A percentile compares a stretch with the other conserved stretches of the same genome.
These are phyloP conservation scores for Tolypocladium endophyticum DNA, from an alignment of 2,329 filamentous ascomycete species.

Conservation along the genomic window DNA sequence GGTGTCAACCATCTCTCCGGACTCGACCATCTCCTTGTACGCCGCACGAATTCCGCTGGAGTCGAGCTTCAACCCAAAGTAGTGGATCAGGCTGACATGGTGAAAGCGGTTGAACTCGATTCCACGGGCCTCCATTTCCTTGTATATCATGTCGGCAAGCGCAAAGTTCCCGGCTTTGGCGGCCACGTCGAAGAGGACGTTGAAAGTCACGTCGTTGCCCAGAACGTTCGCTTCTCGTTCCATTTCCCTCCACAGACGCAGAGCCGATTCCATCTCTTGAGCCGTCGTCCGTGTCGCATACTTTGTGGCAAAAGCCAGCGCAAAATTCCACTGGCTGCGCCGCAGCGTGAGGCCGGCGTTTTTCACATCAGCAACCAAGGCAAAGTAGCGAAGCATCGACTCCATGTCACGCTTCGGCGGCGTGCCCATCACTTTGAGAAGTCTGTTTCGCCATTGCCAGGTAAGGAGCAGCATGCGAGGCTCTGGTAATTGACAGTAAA, in stretches of 20 bases:
- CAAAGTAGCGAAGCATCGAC: conserved; percentile 73
- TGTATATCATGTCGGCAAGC: conserved; percentile 74
- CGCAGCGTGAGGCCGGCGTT: conserved; percentile 59
- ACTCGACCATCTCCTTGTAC: conserved; percentile 74
- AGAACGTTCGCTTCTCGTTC: conserved; percentile 57
- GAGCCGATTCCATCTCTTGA: conserved; percentile 47
- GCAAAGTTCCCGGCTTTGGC: conserved; percentile 75
- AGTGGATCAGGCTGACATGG: conserved; percentile 73
- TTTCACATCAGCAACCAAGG: conserved; percentile 74
- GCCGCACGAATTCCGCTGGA: conserved; percentile 63
- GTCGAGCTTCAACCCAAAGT: conserved; percentile 66
- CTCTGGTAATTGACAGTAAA: conserved; percentile 40
- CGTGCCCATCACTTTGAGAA: conserved; percentile 60
- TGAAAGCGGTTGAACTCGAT: conserved; percentile 68
- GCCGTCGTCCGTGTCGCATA: conserved; percentile 52
- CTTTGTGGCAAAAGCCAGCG: conserved; percentile 67
- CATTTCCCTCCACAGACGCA: conserved; percentile 84
- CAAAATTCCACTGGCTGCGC: conserved; percentile 68
- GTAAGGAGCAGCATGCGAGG: conserved; percentile 40
- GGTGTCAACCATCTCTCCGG: conserved; percentile 81
- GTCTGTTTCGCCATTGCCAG: conserved; percentile 42
- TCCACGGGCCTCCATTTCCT: conserved; percentile 65
- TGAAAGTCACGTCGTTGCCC: conserved; percentile 76
- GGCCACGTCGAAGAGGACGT: conserved; percentile 82
- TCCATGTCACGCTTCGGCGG: conserved; percentile 43